Base-by-base conservation (phyloP, 2,329 filamentous ascomycete genomes). In the Tricladium varicosporioides region DNA sequence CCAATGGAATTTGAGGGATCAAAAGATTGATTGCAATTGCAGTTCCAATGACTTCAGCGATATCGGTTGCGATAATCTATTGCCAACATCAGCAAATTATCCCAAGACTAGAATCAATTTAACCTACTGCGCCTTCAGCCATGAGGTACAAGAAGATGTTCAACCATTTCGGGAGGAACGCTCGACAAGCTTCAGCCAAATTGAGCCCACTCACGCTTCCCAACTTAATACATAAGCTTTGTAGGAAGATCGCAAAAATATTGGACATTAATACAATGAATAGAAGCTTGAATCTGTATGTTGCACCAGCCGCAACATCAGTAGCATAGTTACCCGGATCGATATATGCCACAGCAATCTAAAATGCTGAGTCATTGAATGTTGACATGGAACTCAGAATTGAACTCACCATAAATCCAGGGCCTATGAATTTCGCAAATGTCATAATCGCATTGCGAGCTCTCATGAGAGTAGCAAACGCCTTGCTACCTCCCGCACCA, bases 1-100 rank as follows among this genome's bases (percentile, higher is more conserved):
- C 84, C 8, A 89, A 74, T 0, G 86, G 86, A 5, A 89, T 75
- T 56, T 82, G 75, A 0, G 82, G 82, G 18, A 85, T 78, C 32
- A 89, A 76, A 13, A 89, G 74, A 62, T 89, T 88, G 49, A 89
- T 73, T 1, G 83, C 86, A 60, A 89, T 88, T 11, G 86, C 86
- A 15, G 84, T 87, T 51, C 86, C 86, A 62, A 89, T 88, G 27
- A 76, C 76, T 67, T 83, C 80, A 14, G 80, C 80, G 65, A 83
- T 82, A 65, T 83, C 80, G 2, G 80, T 83, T 13, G 80, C 80
- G 57, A 83, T 82, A 60, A 83, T 82, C 68, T 70, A 48, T 10
- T 8, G n/a, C 19, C 5, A 27, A 15, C 16, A 43, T 65, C 31
- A 62, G 61, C 44, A 36, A 56, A 50, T n/a, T 45, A 8, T 36